phyloP scores from a whole-genome alignment of 2,329 filamentous ascomycete genomes.

The Fusarium compactum region DNA sequence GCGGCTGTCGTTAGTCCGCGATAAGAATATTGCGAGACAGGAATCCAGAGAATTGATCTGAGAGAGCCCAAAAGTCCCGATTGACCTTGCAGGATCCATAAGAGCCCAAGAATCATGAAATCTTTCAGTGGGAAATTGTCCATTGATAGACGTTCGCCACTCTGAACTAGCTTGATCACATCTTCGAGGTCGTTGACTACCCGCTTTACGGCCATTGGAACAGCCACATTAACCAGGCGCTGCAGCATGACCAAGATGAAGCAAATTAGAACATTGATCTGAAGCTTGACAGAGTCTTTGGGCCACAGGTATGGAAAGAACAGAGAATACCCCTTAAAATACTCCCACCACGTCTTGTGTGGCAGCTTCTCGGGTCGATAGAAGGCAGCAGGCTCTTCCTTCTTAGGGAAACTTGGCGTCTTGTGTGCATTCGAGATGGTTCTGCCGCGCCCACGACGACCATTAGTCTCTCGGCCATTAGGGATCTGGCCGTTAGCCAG shows the following conservation, averaged over 20 bases:
- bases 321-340: conserved; percentile 88
- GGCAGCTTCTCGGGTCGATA: conserved; percentile 89
- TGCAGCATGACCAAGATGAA: conserved; percentile 84
- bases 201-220: conserved; percentile 82
- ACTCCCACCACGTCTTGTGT: conserved; percentile 95
- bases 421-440: conserved; percentile 57
- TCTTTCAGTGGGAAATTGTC: conserved; percentile 53
- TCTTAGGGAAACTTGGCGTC: conserved; percentile 48
- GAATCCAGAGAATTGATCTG: conserved; percentile 91
- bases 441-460: conserved; percentile 52
- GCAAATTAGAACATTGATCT: conserved; percentile 84
- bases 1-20: conserved; percentile 92
- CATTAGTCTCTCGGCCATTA: conserved; percentile 41
- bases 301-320: conserved; percentile 99
- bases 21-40: conserved; percentile 96
- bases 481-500: conserved; percentile 40
- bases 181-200: conserved; percentile 80
- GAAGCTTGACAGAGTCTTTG: conserved; percentile 77
- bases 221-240: conserved; percentile 85
- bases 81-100: conserved; percentile 90
- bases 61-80: conserved; percentile 88
- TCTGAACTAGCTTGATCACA: conserved; percentile 62
- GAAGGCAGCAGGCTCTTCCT: conserved; percentile 80
- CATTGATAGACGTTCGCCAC: conserved; percentile 51
- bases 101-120: conserved; percentile 62